Evolutionary conservation across 148 eudicot species (phyloP), one percentile per base, ranked within the genome.

Genomic region (Drosera capensis): DNA sequence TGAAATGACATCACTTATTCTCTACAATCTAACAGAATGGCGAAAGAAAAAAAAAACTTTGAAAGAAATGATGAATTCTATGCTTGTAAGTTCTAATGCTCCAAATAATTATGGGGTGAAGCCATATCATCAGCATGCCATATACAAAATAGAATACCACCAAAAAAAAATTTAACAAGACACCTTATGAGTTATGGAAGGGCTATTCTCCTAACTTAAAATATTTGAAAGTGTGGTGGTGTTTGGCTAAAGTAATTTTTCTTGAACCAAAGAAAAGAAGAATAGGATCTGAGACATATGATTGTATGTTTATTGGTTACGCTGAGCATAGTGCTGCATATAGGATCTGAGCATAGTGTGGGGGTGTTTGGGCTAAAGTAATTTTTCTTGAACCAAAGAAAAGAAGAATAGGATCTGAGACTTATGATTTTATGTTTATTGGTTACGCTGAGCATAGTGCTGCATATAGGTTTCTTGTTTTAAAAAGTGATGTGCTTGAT

Each of bases 151-250:
- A 47, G 54, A 15, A 11, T 47, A 5, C 56, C n/a, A n/a, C 37
- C 2, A 14, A 40, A 6, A 52, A 45, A 14, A 54, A 45, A 35
- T n/a, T 31, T 3, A 4, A 12, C 11, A 49, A 23, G 1, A 50
- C 63, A 1, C 56, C 56, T 9, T 58, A 31, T 43, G 44, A 59
- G 21, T 23, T 51, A 1, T 45, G 64, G 46, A 51, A 26, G 8
- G 19, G 24, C 1, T 14, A 45, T 31, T 0, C 11, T 11, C 51
- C 51, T 7, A 45, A 58, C 31, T 11, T 41, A 3, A 41, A 30
- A 30, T 40, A 26, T 12, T 49, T 47, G 9, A 47, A 16, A 17
- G 36, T 47, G 7, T 47, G 51, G 37, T n/a, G n/a, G n/a, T n/a
- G n/a, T n/a, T n/a, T n/a, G n/a, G n/a, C 47, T 20, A 43, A 43